Evolutionary conservation across 345 rosid species (phyloP), one percentile per base, ranked within the genome.

Genomic region (Acer campestre): DNA sequence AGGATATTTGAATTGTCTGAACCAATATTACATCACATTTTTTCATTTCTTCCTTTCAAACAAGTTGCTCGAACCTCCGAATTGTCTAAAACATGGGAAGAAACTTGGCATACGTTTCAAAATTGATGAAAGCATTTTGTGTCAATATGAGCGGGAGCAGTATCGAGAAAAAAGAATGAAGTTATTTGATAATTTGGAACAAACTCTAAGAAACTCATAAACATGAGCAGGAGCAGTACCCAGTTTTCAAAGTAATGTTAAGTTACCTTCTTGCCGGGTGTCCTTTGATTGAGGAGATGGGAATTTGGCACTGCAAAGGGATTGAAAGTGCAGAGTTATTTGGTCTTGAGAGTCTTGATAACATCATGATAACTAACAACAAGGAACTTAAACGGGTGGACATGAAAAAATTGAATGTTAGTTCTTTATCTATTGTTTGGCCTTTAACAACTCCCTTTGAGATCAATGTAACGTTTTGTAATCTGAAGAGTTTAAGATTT

Each of bases 1-100:
- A 42, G 7, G 75, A 72, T 14, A n/a, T 58, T 67, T 38, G 20
- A 61, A 13, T 72, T 72, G 75, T 55, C 75, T 3, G 40, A 56
- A 55, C 48, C 65, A 4, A 31, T 71, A 10, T 35, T 71, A n/a
- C 49, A 71, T 0, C 35, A 72, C 6, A 72, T 59, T n/a, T 9
- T 72, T 10, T 59, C 67, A 1, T 59, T 72, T 12, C 13, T 72
- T 3, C 23, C 75, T 12, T 20, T 31, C 59, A 5, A 61, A 59
- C 7, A 18, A 72, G 75, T 9, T 58, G 75, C 42, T 20, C 67
- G 10, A 20, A 38, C 55, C 14, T 35, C 7, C 59, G 40, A 38
- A 10, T 58, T 72, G 55, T 72, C 75, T 13, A 23, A 25, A 25
- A 38, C 11, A 55, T 72, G 55, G 75, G 44, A 40, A 38, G 22